Percentiles rank a stretch among this genome's conserved stretches.
phyloP scores from a whole-genome alignment of 2,329 filamentous ascomycete species.

The Fusarium piperis region DNA sequence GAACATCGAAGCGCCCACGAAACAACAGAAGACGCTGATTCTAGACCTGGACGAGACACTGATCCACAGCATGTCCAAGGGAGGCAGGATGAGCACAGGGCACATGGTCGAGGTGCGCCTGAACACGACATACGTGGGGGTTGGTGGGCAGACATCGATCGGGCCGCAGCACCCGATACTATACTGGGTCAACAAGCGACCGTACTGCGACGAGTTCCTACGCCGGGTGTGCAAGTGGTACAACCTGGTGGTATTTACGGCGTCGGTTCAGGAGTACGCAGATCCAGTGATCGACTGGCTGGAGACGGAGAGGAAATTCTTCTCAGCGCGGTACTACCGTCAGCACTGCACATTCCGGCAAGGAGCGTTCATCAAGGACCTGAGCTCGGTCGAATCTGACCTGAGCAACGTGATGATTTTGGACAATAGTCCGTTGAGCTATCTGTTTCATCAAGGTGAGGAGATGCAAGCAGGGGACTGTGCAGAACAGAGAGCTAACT shows the following conservation, averaged over 20 bases:
- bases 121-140: conserved; percentile 74
- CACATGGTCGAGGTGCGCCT: conserved; percentile 99
- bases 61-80: conserved; percentile 98
- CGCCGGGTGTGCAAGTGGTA: conserved; percentile 96
- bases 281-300: conserved; percentile 99
- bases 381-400: conserved; percentile 95
- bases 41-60: conserved; percentile 96
- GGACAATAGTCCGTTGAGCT: conserved; percentile 97
- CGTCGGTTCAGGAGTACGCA: conserved; percentile 97
- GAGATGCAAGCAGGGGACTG: conserved; percentile 36
- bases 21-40: conserved; percentile 90
- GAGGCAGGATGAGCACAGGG: conserved; percentile 92
- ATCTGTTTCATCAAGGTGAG: conserved; percentile 97
- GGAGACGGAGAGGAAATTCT: conserved; percentile 96
- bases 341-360: conserved; percentile 97
- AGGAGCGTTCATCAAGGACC: conserved; percentile 97
- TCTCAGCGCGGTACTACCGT: conserved; percentile 90
- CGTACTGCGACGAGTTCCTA: conserved; percentile 95
- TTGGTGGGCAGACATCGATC: conserved; percentile 69
- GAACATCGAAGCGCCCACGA: conserved; percentile 63
- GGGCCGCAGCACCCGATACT: conserved; percentile 90
- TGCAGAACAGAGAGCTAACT: conserved; percentile 10
- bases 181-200: conserved; percentile 98
- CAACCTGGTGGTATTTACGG: conserved; percentile 95
- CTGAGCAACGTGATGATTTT: conserved; percentile 98